Percentiles rank a stretch among this genome's conserved stretches.
These are phyloP conservation scores for Puccinia coronata DNA, from an alignment of 1,284 basidiomycete genomes.

Conservation along the genomic window DNA sequence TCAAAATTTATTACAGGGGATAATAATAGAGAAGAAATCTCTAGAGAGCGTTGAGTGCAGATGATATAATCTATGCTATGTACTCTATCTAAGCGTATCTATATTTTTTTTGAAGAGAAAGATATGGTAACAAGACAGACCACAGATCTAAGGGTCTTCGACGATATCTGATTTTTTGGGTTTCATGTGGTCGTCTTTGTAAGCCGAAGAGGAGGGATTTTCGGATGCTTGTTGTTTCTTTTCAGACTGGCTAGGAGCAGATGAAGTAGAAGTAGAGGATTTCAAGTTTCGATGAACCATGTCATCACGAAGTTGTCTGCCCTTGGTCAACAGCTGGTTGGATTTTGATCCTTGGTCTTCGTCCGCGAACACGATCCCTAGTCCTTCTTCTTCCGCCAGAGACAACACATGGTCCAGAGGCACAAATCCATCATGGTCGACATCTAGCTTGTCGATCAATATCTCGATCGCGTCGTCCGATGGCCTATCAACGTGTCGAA, in stretches of 20 bases:
- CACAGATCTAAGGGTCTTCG: conserved; percentile 32
- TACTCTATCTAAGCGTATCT: too few relatives aligned
- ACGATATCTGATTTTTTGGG: conserved; percentile 50
- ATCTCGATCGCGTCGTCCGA: conserved; percentile 85
- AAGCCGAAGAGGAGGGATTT: background rate
- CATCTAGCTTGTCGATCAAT: conserved; percentile 89
- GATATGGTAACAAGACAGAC: background rate
- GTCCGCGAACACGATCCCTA: conserved; percentile 54
- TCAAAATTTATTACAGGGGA: too few relatives aligned
- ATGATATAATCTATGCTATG: too few relatives aligned
- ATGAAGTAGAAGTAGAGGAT: background rate
- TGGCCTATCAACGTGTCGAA: conserved; percentile 62
- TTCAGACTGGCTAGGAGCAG: too few relatives aligned
- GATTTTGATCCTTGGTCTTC: conserved; percentile 55
- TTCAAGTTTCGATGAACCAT: background rate
- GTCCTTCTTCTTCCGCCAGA: conserved; percentile 59
- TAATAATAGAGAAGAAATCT: too few relatives aligned
- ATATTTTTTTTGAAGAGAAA: background rate
- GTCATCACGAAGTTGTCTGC: conserved; percentile 47
- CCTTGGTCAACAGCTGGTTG: conserved; percentile 54
- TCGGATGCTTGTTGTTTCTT: too few relatives aligned
- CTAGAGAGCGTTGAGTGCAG: too few relatives aligned
- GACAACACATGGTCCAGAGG: conserved; percentile 60
- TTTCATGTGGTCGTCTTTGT: conserved; percentile 32
- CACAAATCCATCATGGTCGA: conserved; percentile 92